Evolutionary conservation across 2,329 filamentous ascomycete genomes (phyloP), one percentile per base, ranked within the genome.

Genomic region (Hymenoscyphus scutula): DNA sequence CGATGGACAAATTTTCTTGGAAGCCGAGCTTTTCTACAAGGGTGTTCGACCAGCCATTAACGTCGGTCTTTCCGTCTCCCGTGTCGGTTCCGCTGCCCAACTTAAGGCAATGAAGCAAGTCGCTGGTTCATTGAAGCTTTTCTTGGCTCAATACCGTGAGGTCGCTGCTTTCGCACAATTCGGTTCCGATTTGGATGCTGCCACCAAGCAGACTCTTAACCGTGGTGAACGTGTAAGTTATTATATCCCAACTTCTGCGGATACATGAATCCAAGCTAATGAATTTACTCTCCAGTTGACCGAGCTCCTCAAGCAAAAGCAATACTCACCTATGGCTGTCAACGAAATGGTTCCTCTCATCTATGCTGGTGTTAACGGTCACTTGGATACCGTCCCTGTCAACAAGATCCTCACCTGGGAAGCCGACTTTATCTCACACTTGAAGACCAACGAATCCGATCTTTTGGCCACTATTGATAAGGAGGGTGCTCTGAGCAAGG

Each of bases 61-160:
- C 88, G 95, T 99, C 90, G 95, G 95, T 95, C 91, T 99, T 74
- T 99, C 95, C 76, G 95, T 99, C 75, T 99, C 95, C 74, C 95
- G 95, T 91, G 95, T 99, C 89, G 95, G 95, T 80, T 99, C 95
- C 77, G 92, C 95, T 79, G 95, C 95, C 78, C 95, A 99, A 88
- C 88, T 98, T 81, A 99, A 98, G 91, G 93, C 95, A 83, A 99
- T 99, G 95, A 99, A 99, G 89, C 95, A 99, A 87, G 95, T 99
- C 75, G 95, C 95, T 77, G 95, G 95, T 88, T 98, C 94, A 73
- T 86, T 99, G 78, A 99, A 99, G 89, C 92, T 99, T 75, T 99
- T 98, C 92, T 91, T 99, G 90, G 95, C 95, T 76, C 95, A 99
- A 85, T 99, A 99, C 89, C 95, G 95, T 95, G 95, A 99, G 83